phyloP scores from a whole-genome alignment of 305 asterid genomes.

The Withania somnifera region DNA sequence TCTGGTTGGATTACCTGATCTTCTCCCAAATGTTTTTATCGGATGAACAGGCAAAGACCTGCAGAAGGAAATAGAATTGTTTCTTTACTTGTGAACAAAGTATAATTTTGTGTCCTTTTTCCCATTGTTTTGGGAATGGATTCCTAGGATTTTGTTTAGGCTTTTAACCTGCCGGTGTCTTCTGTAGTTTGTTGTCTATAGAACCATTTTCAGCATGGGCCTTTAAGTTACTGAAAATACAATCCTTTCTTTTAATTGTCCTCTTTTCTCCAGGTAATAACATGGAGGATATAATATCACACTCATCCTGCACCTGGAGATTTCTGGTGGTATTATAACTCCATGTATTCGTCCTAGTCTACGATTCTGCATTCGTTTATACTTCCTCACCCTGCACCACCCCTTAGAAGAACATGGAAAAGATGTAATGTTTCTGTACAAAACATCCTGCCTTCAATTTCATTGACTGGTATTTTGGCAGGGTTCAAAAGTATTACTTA shows the following conservation, averaged over 20 bases:
- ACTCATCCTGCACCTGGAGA: constrained; percentile 2
- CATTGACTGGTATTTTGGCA: neutral
- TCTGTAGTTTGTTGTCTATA: neutral
- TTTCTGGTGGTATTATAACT: constrained; percentile 2
- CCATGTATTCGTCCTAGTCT: neutral
- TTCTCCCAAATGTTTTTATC: neutral
- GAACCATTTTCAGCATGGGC: neutral
- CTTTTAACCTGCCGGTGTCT: neutral
- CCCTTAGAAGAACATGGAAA: neutral
- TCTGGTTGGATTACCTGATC: neutral
- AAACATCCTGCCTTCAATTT: neutral
- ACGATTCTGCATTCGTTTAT: neutral
- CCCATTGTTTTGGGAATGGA: neutral
- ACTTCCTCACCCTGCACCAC: neutral
- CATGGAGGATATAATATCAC: constrained; percentile 5
- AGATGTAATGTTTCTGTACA: neutral
- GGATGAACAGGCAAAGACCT: neutral
- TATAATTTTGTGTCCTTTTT: neutral
- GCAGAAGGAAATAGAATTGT: neutral
- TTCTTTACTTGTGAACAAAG: neutral
- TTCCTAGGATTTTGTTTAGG: neutral
- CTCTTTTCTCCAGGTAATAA: constrained; percentile 1
- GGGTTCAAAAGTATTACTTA: neutral
- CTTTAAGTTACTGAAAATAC: constrained; percentile 2
- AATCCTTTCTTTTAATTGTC: constrained; percentile 1